Evolutionary conservation across 2,329 filamentous ascomycete species (phyloP).

Genomic region (Harringtonia aguacate): DNA sequence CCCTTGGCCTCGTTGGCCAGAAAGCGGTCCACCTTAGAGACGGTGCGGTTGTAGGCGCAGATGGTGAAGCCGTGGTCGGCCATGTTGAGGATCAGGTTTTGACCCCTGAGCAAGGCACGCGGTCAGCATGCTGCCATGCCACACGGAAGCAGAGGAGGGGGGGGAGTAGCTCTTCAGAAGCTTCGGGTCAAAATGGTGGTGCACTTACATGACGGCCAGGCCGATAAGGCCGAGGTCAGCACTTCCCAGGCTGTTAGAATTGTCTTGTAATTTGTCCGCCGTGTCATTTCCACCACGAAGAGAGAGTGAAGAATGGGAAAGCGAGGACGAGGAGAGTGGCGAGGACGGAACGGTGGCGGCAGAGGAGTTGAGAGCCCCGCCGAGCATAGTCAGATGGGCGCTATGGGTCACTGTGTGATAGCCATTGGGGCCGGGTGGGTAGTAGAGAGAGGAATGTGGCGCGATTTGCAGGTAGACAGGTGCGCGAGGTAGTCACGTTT

Average conservation of each 20-base stretch:
- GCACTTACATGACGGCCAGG: constrained; percentile 72
- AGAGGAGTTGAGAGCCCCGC: constrained; percentile 40
- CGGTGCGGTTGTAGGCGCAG: constrained; percentile 96
- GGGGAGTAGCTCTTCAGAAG: not conserved
- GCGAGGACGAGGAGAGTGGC: constrained; percentile 7
- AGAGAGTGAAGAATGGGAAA: too few species aligned
- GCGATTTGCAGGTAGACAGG: too few species aligned
- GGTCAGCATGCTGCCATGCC: not conserved
- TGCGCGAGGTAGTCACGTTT: too few species aligned
- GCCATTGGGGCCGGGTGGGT: not conserved
- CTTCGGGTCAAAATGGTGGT: not conserved
- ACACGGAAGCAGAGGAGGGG: not conserved
- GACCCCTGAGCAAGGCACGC: constrained; percentile 37
- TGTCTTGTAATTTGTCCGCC: constrained; percentile 16
- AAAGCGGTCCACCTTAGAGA: constrained; percentile 95
- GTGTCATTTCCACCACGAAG: not conserved
- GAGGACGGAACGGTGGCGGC: constrained; percentile 12
- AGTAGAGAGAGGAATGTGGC: not conserved
- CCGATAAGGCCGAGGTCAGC: constrained; percentile 88
- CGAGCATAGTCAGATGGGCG: constrained; percentile 65
- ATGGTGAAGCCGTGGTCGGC: constrained; percentile 92
- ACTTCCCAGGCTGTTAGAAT: constrained; percentile 52
- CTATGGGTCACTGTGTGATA: constrained; percentile 28
- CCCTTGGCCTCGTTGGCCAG: constrained; percentile 85
- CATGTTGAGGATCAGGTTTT: constrained; percentile 85